These are phyloP conservation scores for Fomitopsis betulina DNA, from an alignment of 1,284 basidiomycete species.

Conservation along the genomic window DNA sequence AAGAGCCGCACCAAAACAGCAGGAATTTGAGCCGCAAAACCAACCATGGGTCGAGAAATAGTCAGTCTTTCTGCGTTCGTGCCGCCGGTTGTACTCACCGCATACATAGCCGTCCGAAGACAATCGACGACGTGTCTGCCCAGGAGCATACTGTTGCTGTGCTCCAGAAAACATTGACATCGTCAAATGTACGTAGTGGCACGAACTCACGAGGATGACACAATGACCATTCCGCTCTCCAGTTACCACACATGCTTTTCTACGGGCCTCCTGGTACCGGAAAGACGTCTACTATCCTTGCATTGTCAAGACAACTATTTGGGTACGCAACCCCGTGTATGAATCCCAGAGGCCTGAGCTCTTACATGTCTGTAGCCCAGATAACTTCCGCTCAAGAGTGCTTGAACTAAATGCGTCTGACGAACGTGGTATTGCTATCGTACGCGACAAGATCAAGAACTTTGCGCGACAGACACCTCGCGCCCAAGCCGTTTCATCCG, in stretches of 20 bases:
- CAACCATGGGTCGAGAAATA: constrained; percentile 99
- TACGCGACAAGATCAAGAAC: constrained; percentile 98
- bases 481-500: constrained; percentile 68
- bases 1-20: constrained; percentile 37
- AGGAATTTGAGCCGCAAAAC: constrained; percentile 50
- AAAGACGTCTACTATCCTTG: constrained; percentile 98
- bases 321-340: constrained; percentile 52
- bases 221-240: constrained; percentile 4
- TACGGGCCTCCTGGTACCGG: constrained; percentile 99
- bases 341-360: not conserved
- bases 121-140: constrained; percentile 95
- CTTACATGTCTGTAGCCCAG: constrained; percentile 55
- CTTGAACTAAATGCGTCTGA: constrained; percentile 99
- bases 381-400: constrained; percentile 90
- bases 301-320: constrained; percentile 90
- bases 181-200: constrained; percentile 72
- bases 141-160: constrained; percentile 97
- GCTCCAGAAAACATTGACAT: constrained; percentile 85
- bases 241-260: constrained; percentile 99
- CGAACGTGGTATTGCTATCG: constrained; percentile 95
- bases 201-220: not conserved
- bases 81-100: constrained; percentile 4
- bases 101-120: constrained; percentile 81
- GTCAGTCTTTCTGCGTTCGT: constrained; percentile 33
- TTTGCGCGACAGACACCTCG: constrained; percentile 95